These are phyloP conservation scores for Solanum hybrid DNA, from an alignment of 305 asterid genomes.

Conservation along the genomic window DNA sequence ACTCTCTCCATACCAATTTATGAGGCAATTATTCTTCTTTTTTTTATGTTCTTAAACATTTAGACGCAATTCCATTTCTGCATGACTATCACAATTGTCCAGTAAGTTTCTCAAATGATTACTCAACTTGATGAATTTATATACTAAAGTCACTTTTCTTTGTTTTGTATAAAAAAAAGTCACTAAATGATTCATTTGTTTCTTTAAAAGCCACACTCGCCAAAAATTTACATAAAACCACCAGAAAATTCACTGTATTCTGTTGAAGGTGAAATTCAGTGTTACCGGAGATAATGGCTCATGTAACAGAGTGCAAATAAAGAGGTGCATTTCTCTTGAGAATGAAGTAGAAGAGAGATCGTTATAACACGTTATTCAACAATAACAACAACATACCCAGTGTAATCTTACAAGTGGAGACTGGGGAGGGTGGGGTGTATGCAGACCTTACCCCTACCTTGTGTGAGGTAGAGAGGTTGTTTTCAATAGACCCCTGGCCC, in stretches of 20 bases:
- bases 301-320: not conserved
- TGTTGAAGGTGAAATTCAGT: not conserved
- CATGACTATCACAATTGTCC: not conserved
- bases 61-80: not conserved
- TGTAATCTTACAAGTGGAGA: not conserved
- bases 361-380: not conserved
- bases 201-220: not conserved
- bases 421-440: not conserved
- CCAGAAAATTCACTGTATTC: not conserved
- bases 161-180: not conserved
- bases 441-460: not conserved
- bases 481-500: not conserved
- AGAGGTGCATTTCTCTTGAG: not conserved
- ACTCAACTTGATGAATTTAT: not conserved
- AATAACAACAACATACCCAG: not conserved
- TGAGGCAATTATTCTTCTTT: not conserved
- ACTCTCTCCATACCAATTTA: not conserved
- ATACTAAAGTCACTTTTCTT: not conserved
- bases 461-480: not conserved
- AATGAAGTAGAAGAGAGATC: not conserved
- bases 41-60: not conserved
- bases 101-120: not conserved
- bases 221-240: not conserved
- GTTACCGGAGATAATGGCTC: not conserved
- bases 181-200: not conserved